Conservation (phyloP, 208 protist genomes). For the Trypanosoma scelopori region DNA sequence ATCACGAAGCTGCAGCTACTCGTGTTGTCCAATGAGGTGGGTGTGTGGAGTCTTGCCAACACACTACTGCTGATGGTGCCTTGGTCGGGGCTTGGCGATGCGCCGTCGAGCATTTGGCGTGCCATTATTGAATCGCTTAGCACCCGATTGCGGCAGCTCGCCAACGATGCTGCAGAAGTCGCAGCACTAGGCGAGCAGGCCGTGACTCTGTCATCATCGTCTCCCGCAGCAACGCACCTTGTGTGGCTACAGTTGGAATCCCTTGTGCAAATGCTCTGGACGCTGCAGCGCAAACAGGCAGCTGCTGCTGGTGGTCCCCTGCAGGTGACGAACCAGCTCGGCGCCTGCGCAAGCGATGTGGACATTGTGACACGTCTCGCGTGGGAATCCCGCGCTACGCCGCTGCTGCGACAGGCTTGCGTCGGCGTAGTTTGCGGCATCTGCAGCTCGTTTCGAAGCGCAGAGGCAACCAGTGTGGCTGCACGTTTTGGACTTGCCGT, state of each 20-base stretch:
- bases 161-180: slow-evolving; percentile 23
- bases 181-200: background rate
- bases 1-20: slow-evolving; percentile 63
- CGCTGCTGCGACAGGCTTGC: slow-evolving; percentile 50
- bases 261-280: slow-evolving; percentile 73
- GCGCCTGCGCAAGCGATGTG: slow-evolving; percentile 45
- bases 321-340: slow-evolving; percentile 37
- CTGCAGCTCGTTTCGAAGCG: slow-evolving; percentile 36
- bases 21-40: slow-evolving; percentile 64
- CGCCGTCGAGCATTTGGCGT: slow-evolving; percentile 49
- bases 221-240: slow-evolving; percentile 47
- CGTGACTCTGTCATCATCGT: slow-evolving; percentile 27
- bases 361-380: slow-evolving; percentile 60
- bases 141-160: slow-evolving; percentile 40
- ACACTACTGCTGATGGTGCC: slow-evolving; percentile 75
- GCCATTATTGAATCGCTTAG: slow-evolving; percentile 47
- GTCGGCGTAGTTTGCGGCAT: slow-evolving; percentile 49
- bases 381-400: slow-evolving; percentile 48
- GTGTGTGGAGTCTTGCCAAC: slow-evolving; percentile 65
- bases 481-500: slow-evolving; percentile 54
- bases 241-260: slow-evolving; percentile 73
- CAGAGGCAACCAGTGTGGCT: slow-evolving; percentile 38
- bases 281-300: slow-evolving; percentile 71
- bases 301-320: slow-evolving; percentile 8
- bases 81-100: slow-evolving; percentile 45